Evolutionary conservation across 2,329 filamentous ascomycete genomes (phyloP).

Genomic region (Exserohilum rostratum): DNA sequence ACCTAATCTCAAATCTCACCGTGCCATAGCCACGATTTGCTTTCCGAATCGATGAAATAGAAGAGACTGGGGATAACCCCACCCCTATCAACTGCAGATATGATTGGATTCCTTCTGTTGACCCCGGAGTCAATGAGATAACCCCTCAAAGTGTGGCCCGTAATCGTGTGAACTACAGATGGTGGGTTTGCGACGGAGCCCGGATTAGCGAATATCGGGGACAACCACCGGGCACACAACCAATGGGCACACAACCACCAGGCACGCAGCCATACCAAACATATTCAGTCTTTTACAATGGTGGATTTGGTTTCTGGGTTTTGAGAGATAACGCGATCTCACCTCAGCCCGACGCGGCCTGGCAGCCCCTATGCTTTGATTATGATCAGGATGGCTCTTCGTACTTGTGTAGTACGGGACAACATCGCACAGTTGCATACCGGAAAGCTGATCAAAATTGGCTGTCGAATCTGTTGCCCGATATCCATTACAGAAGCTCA

Average conservation of each 20-base stretch:
- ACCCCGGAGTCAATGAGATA: slow-evolving; percentile 3
- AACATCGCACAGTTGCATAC: slow-evolving; percentile 14
- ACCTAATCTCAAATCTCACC: not conserved
- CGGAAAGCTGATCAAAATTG: slow-evolving; percentile 21
- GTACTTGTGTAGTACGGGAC: slow-evolving; percentile 29
- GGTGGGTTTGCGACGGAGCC: slow-evolving; percentile 23
- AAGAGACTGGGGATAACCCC: slow-evolving; percentile 10
- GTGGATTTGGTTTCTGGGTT: slow-evolving; percentile 31
- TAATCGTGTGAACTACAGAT: slow-evolving; percentile 18
- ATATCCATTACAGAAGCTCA: slow-evolving; percentile 21
- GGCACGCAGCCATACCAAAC: slow-evolving; percentile 9
- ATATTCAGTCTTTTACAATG: slow-evolving; percentile 29
- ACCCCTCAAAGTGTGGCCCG: not conserved
- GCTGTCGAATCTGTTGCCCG: slow-evolving; percentile 30
- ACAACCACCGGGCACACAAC: not conserved
- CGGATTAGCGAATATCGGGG: slow-evolving; percentile 9
- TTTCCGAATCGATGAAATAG: slow-evolving; percentile 38
- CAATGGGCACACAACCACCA: not conserved
- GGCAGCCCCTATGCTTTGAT: slow-evolving; percentile 33
- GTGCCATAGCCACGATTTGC: slow-evolving; percentile 25
- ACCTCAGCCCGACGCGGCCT: slow-evolving; percentile 11
- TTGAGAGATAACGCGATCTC: slow-evolving; percentile 22
- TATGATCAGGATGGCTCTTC: slow-evolving; percentile 24
- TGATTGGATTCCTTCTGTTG: slow-evolving; percentile 25
- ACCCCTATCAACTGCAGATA: not conserved